A percentile compares a stretch with the other conserved stretches of the same genome.
Conservation (phyloP, 2,329 filamentous ascomycete species). For the Ploettnerulaceae sp. region DNA sequence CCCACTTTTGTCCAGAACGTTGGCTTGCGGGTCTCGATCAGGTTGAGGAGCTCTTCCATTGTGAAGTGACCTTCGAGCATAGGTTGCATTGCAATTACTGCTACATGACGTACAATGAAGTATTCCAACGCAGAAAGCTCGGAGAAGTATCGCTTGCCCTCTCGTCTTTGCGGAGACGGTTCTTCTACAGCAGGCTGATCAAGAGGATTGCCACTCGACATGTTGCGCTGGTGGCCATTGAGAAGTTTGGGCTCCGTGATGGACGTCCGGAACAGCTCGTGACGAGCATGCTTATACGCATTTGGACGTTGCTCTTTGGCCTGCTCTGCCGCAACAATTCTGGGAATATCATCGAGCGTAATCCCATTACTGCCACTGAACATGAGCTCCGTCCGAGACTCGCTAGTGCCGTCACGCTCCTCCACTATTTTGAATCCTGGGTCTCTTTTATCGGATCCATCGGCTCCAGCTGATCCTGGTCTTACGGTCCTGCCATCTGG, state of each 20-base stretch:
- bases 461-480: slow-evolving; percentile 66
- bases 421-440: slow-evolving; percentile 74
- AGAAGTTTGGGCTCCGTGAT: slow-evolving; percentile 59
- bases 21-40: slow-evolving; percentile 89
- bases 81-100: slow-evolving; percentile 91
- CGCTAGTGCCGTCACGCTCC: slow-evolving; percentile 65
- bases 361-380: slow-evolving; percentile 88
- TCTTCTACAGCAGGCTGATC: slow-evolving; percentile 45
- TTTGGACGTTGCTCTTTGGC: slow-evolving; percentile 84
- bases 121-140: slow-evolving; percentile 94
- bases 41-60: slow-evolving; percentile 84
- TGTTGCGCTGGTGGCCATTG: slow-evolving; percentile 63
- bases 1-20: slow-evolving; percentile 99
- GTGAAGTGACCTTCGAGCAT: slow-evolving; percentile 85
- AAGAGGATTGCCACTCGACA: slow-evolving; percentile 52
- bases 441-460: slow-evolving; percentile 47
- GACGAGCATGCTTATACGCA: slow-evolving; percentile 69
- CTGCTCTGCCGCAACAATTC: slow-evolving; percentile 93
- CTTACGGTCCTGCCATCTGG: slow-evolving; percentile 64
- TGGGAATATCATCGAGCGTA: slow-evolving; percentile 91
- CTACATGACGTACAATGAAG: slow-evolving; percentile 93
- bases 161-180: slow-evolving; percentile 42
- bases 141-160: slow-evolving; percentile 81
- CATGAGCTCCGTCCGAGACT: slow-evolving; percentile 71
- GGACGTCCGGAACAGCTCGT: slow-evolving; percentile 56